Percentiles rank a stretch among this genome's conserved stretches.
These are phyloP conservation scores for Diaporthe destruens DNA, from an alignment of 2,329 filamentous ascomycete genomes.

Conservation along the genomic window DNA sequence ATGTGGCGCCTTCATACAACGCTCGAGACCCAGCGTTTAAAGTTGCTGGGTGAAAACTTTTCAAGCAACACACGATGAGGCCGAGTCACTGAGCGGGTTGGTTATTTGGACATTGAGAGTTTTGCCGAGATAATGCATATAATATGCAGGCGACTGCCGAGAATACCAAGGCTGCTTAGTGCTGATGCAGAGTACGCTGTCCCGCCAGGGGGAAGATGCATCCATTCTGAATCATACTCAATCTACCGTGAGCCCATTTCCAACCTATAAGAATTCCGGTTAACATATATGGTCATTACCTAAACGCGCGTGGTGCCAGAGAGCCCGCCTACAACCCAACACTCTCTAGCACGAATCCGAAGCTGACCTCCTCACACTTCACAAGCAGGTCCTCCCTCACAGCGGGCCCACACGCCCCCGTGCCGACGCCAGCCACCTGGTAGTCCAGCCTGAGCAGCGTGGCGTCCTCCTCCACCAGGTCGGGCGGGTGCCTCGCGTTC, in stretches of 20 bases:
- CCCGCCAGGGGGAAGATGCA: background rate
- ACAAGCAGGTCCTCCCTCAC: constrained; percentile 60
- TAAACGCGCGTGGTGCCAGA: background rate
- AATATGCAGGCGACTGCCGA: background rate
- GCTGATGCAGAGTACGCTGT: constrained; percentile 3
- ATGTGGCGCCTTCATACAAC: no score
- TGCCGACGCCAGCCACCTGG: constrained; percentile 63
- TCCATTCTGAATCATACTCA: background rate
- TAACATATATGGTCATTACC: background rate
- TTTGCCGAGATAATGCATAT: background rate
- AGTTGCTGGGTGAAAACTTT: no score
- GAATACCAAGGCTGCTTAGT: background rate
- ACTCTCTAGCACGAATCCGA: constrained; percentile 57
- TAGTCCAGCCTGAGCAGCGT: constrained; percentile 59
- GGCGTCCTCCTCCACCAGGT: constrained; percentile 66
- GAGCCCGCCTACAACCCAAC: constrained; percentile 39
- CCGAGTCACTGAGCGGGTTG: background rate
- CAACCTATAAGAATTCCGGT: background rate
- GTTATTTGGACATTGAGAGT: background rate
- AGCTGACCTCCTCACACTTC: constrained; percentile 55
- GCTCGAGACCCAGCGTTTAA: no score
- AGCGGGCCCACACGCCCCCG: constrained; percentile 62
- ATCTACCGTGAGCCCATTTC: background rate
- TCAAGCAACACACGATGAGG: background rate
- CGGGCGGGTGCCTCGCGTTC: constrained; percentile 72